Evolutionary conservation across 176 grass and related monocot species (phyloP).

Genomic region (Carex scoparia): DNA sequence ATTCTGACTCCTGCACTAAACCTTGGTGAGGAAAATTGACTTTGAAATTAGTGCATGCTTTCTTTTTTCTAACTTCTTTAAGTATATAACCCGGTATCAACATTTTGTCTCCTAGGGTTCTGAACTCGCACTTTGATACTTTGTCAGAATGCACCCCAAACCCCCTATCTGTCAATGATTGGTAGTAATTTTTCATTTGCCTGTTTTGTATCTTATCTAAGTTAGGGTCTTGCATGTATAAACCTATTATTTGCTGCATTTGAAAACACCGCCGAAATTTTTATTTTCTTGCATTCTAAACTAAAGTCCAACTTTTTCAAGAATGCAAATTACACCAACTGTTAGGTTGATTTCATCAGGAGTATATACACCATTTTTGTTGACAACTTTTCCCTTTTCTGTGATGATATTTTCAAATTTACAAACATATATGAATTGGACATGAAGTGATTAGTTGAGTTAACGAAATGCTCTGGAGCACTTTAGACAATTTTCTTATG

Average conservation of each 20-base stretch:
- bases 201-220: neutral
- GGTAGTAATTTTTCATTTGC: neutral
- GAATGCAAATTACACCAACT: neutral
- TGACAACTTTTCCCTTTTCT: neutral
- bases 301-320: neutral
- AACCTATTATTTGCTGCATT: neutral
- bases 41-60: neutral
- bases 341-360: neutral
- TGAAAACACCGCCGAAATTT: neutral
- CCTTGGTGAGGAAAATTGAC: neutral
- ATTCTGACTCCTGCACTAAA: slow-evolving; percentile 70
- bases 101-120: neutral
- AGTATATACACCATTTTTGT: neutral
- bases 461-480: neutral
- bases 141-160: neutral
- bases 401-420: neutral
- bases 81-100: neutral
- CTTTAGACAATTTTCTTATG: neutral
- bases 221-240: neutral
- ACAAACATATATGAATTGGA: neutral
- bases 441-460: neutral
- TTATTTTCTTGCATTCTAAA: neutral
- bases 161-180: neutral
- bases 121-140: neutral
- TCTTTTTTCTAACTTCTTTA: neutral